These are phyloP conservation scores for Yamadazyma songkhlaensis DNA, from an alignment of 1,139 yeast genomes.

Conservation along the genomic window DNA sequence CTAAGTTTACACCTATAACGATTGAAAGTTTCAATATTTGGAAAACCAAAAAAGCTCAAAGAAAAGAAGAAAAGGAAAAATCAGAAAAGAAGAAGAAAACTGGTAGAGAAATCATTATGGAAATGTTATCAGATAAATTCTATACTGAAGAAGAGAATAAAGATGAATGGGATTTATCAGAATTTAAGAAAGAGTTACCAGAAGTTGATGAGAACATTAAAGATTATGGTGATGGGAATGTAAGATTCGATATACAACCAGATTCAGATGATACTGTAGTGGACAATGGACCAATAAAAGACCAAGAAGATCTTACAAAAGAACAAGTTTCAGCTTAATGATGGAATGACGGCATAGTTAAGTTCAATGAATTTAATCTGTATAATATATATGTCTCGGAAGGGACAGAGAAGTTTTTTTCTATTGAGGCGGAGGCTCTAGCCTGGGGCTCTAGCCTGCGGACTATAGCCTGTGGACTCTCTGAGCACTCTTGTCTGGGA, in stretches of 20 bases:
- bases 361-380: too few species aligned
- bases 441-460: too few species aligned
- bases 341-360: not conserved
- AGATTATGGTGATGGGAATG: conserved; percentile 53
- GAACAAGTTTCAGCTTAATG: conserved; percentile 3
- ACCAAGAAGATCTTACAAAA: not conserved
- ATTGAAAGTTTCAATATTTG: conserved; percentile 78
- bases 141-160: conserved; percentile 51
- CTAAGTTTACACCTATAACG: conserved; percentile 83
- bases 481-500: too few species aligned
- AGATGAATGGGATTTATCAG: conserved; percentile 71
- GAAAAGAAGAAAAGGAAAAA: conserved; percentile 57
- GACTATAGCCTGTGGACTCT: too few species aligned
- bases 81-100: conserved; percentile 52
- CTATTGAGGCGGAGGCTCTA: too few species aligned
- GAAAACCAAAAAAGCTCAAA: conserved; percentile 68
- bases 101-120: conserved; percentile 80
- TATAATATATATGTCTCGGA: too few species aligned
- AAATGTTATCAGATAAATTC: conserved; percentile 67
- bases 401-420: too few species aligned
- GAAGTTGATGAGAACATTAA: conserved; percentile 40
- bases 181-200: conserved; percentile 50
- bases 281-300: not conserved
- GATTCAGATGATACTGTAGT: conserved; percentile 5
- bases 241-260: conserved; percentile 2